A percentile compares a stretch with the other conserved stretches of the same genome.
phyloP scores from a whole-genome alignment of 208 protist species.

The Leishmania amazonensis region DNA sequence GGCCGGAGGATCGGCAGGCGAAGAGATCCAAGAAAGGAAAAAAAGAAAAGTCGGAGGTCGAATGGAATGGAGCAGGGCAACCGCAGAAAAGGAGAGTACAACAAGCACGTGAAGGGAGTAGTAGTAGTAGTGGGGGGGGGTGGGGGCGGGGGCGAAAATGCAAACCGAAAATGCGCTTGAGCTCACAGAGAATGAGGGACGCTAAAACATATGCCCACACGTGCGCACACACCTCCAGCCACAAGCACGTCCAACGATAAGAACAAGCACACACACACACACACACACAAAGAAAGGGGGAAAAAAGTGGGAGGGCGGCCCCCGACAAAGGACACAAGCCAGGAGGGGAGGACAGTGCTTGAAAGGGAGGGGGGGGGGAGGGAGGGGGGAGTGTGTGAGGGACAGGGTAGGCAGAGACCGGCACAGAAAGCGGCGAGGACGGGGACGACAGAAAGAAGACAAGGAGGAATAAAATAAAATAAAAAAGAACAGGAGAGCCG shows the following conservation, averaged over 20 bases:
- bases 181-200: slow-evolving; percentile 1
- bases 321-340: background rate
- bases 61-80: background rate
- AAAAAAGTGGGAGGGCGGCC: background rate
- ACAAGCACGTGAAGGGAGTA: too few relatives aligned
- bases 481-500: background rate
- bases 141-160: background rate
- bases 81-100: background rate
- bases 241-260: background rate
- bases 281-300: background rate
- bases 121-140: too few relatives aligned
- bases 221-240: background rate
- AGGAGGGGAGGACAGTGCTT: background rate
- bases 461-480: background rate
- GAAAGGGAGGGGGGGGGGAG: too few relatives aligned
- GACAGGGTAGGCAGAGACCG: too few relatives aligned
- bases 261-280: background rate
- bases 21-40: background rate
- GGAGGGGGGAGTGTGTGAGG: too few relatives aligned
- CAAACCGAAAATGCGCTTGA: background rate
- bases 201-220: background rate
- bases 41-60: background rate
- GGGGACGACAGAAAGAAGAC: background rate
- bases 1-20: background rate
- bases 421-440: too few relatives aligned